Base-by-base conservation (phyloP, 306 rosid species). In the Vigna nakashimae region DNA sequence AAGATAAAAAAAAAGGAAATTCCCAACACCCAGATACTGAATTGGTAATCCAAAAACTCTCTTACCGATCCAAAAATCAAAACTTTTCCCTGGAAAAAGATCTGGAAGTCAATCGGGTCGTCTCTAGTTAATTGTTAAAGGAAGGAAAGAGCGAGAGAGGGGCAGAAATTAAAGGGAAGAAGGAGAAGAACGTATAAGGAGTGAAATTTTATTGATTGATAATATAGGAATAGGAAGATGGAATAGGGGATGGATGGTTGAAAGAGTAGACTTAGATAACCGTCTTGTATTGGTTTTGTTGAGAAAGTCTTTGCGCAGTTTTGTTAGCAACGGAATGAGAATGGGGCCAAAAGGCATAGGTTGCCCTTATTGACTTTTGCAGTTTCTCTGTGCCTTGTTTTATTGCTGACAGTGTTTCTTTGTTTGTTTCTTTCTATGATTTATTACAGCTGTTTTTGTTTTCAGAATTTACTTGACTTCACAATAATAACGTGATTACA, bases 361-460 rank as follows among this genome's bases (percentile, higher is more conserved):
- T 69, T 85, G 82, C 86, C 85, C 89, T 87, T 87, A 22, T 89
- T 89, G 93, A 89, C 91, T 89, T 89, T 83, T 71, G 82, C 79
- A 56, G 63, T 78, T 73, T 66, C 70, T 50, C 7, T 43, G 74
- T 45, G 64, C 56, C 20, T 81, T 63, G 60, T 79, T 80, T 83
- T 72, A 24, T 81, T 84, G 73, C 79, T 71, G 83, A 69, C 90
- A 82, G 79, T 77, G 69, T 69, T 81, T 77, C 62, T 85, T 74
- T 62, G 77, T 45, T 45, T 45, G 5, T 45, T 45, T n/a, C n/a
- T n/a, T n/a, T 9, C 62, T 83, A 70, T 67, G 77, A 71, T 75
- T 36, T 71, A 76, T 80, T 82, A 78, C 92, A 84, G 83, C 86
- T 77, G 63, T 67, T 66, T 77, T 40, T 67, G 82, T 62, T 77